phyloP scores from a whole-genome alignment of 805 yeast species.

The Starmerella lactis-condensi region DNA sequence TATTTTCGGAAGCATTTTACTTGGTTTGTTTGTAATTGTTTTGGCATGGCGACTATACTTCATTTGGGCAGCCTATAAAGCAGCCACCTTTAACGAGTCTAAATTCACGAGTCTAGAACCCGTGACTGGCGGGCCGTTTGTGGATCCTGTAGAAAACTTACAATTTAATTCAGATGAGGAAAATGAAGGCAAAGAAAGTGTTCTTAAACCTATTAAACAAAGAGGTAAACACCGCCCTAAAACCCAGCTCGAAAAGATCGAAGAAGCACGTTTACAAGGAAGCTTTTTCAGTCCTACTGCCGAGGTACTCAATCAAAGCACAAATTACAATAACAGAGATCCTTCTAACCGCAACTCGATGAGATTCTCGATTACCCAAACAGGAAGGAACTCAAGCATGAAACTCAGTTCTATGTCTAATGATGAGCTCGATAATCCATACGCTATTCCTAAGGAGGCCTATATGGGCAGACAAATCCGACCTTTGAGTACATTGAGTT shows the following conservation, averaged over 20 bases:
- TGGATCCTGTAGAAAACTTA: constrained; percentile 14
- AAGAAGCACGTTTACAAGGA: constrained; percentile 10
- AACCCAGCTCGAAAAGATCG: constrained; percentile 6
- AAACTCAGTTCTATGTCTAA: background rate
- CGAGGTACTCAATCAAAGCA: constrained; percentile 38
- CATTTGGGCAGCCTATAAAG: constrained; percentile 30
- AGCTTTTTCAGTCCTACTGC: constrained; percentile 64
- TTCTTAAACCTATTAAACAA: constrained; percentile 12
- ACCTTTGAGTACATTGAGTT: too few relatives aligned
- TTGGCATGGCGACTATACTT: constrained; percentile 34
- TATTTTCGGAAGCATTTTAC: constrained; percentile 54
- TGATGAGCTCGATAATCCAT: too few relatives aligned
- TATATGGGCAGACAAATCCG: too few relatives aligned
- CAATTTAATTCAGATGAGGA: constrained; percentile 1
- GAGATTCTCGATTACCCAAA: constrained; percentile 5
- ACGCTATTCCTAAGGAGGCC: too few relatives aligned
- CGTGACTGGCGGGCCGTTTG: constrained; percentile 16
- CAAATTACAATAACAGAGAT: constrained; percentile 12
- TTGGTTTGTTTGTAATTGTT: constrained; percentile 36
- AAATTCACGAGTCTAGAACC: constrained; percentile 14
- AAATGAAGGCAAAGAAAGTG: constrained; percentile 7
- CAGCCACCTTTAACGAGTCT: constrained; percentile 31
- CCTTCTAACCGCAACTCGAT: constrained; percentile 2
- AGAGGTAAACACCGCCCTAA: constrained; percentile 1
- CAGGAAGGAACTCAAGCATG: background rate